phyloP scores from a whole-genome alignment of 2,329 filamentous ascomycete species.

The Venturia aucupariae region DNA sequence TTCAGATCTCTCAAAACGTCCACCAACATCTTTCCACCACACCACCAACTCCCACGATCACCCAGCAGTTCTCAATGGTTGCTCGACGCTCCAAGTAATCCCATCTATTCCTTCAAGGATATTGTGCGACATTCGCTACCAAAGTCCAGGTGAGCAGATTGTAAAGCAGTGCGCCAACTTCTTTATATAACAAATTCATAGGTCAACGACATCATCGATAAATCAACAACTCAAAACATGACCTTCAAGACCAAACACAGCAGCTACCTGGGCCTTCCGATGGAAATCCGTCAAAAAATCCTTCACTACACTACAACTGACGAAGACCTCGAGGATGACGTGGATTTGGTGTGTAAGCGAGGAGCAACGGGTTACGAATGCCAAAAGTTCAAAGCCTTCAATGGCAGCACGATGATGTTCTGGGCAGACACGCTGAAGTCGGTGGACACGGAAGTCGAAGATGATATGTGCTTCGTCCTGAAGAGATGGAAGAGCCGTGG shows the following conservation, averaged over 20 bases:
- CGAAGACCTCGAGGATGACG: neutral
- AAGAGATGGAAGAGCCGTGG: neutral
- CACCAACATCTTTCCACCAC: too few relatives aligned
- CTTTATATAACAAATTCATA: too few relatives aligned
- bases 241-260: neutral
- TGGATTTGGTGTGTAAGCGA: neutral
- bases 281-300: neutral
- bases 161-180: too few relatives aligned
- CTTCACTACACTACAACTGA: neutral
- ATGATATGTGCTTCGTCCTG: neutral
- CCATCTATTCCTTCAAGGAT: too few relatives aligned
- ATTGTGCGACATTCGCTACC: too few relatives aligned
- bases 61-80: too few relatives aligned
- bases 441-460: neutral
- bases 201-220: too few relatives aligned
- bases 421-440: neutral
- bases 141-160: too few relatives aligned
- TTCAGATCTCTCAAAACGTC: too few relatives aligned
- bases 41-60: too few relatives aligned
- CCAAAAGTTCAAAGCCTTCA: neutral
- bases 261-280: neutral
- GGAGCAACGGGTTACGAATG: neutral
- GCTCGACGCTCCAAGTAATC: too few relatives aligned
- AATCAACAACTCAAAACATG: neutral
- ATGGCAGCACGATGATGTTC: neutral